Percentiles rank a stretch among this genome's conserved stretches.
These are phyloP conservation scores for Dactylellina cionopaga DNA, from an alignment of 2,329 filamentous ascomycete species.

Conservation along the genomic window DNA sequence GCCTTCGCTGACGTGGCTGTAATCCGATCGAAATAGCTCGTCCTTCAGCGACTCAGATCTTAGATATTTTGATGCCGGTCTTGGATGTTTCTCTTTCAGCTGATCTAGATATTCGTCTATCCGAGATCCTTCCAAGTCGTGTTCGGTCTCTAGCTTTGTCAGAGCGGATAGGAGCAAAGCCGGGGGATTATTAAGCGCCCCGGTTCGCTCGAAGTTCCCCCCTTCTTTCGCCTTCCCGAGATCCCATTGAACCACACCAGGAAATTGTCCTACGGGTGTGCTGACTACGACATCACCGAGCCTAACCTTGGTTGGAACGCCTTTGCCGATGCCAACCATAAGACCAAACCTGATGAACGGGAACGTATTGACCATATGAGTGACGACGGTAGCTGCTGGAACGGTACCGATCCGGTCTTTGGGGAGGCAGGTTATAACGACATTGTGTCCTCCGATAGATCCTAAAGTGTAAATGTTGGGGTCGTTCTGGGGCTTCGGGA, in stretches of 20 bases:
- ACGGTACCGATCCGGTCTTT: slow-evolving; percentile 50
- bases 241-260: slow-evolving; percentile 25
- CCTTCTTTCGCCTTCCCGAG: slow-evolving; percentile 2
- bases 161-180: slow-evolving; percentile 28
- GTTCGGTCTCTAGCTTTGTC: slow-evolving; percentile 43
- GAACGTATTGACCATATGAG: slow-evolving; percentile 46
- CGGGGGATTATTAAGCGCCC: not conserved
- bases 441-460: slow-evolving; percentile 55
- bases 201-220: not conserved
- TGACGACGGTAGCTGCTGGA: slow-evolving; percentile 49
- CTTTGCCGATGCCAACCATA: slow-evolving; percentile 58
- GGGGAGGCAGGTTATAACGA: slow-evolving; percentile 55
- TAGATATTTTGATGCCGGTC: not conserved
- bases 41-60: not conserved
- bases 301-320: too few species aligned
- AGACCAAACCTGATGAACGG: slow-evolving; percentile 47
- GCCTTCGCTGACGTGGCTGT: too few species aligned
- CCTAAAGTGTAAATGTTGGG: slow-evolving; percentile 57
- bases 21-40: too few species aligned
- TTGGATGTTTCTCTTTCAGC: slow-evolving; percentile 50
- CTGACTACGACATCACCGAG: slow-evolving; percentile 29
- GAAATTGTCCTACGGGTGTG: not conserved
- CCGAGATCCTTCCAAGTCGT: slow-evolving; percentile 49
- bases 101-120: slow-evolving; percentile 53
- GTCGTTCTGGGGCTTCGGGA: slow-evolving; percentile 47